Conservation (phyloP, 2,329 filamentous ascomycete species). For the Neophaeococcomyces mojaviensis region DNA sequence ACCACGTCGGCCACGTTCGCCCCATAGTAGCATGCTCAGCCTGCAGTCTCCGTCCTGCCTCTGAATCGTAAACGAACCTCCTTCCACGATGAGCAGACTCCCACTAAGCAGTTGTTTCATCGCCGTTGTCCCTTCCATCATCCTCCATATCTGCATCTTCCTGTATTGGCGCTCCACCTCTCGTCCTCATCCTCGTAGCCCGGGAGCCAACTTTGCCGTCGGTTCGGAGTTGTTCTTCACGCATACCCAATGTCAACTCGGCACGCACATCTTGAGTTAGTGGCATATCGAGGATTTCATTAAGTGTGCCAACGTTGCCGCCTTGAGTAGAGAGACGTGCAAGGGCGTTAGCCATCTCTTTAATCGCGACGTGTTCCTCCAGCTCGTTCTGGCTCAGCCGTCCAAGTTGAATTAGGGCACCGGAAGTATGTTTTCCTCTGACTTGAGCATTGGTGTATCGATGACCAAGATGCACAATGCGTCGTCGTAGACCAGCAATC, state of each 20-base stretch:
- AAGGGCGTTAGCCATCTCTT: conserved; percentile 56
- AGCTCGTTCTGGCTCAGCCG: conserved; percentile 46
- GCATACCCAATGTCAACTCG: neutral
- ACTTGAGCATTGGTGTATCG: conserved; percentile 36
- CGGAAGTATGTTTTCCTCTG: conserved; percentile 42
- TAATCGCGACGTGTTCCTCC: conserved; percentile 63
- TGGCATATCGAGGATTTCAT: conserved; percentile 6
- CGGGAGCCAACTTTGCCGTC: neutral
- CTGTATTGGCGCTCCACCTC: neutral
- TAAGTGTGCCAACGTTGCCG: neutral
- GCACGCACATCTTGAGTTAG: neutral
- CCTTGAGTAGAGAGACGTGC: neutral
- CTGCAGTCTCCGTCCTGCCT: no score
- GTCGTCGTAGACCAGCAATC: conserved; percentile 25
- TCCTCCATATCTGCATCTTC: neutral
- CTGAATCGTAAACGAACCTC: neutral
- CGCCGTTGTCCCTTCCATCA: neutral
- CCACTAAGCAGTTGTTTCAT: conserved; percentile 4
- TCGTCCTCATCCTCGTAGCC: neutral
- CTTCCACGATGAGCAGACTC: conserved; percentile 6
- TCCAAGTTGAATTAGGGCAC: conserved; percentile 47
- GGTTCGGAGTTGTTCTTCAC: neutral
- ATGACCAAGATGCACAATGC: conserved; percentile 30
- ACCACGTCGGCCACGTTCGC: no score
- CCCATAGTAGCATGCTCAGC: no score